Conservation (phyloP, 768 basidiomycete species). For the Galerina marginata region DNA sequence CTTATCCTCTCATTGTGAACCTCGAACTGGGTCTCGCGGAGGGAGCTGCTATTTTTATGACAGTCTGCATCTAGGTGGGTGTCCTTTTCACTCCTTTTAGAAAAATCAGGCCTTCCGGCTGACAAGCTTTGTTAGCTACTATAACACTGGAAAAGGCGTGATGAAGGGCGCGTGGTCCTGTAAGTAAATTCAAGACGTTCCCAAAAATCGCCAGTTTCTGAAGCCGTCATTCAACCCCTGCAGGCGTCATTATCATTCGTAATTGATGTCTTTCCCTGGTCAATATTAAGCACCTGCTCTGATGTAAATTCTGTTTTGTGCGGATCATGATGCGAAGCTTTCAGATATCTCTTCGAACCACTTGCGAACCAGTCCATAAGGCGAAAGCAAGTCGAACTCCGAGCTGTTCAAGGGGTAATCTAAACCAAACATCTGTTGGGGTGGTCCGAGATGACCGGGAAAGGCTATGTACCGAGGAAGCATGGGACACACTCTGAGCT, state of each 20-base stretch:
- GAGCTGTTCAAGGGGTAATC: no score
- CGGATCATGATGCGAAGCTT: slow-evolving; percentile 13
- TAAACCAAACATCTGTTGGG: neutral
- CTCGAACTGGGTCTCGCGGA: slow-evolving; percentile 7
- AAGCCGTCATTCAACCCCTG: no score
- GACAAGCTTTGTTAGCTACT: neutral
- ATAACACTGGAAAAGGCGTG: slow-evolving; percentile 12
- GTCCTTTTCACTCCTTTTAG: neutral
- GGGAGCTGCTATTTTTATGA: slow-evolving; percentile 22
- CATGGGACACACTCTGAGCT: no score
- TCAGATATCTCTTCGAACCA: neutral
- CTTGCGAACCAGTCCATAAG: neutral
- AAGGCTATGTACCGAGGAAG: no score
- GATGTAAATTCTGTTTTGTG: neutral
- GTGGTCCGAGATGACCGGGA: slow-evolving; percentile 5
- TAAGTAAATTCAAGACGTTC: no score
- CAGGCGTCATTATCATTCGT: no score
- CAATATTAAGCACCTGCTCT: neutral
- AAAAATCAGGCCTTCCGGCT: neutral
- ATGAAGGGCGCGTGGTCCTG: neutral
- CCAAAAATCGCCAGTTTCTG: no score
- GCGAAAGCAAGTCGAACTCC: no score
- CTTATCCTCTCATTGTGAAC: slow-evolving; percentile 13
- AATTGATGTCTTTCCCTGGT: neutral
- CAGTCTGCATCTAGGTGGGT: slow-evolving; percentile 18